phyloP scores from a whole-genome alignment of 805 yeast species.

The Suhomyces tanzawaensis region DNA sequence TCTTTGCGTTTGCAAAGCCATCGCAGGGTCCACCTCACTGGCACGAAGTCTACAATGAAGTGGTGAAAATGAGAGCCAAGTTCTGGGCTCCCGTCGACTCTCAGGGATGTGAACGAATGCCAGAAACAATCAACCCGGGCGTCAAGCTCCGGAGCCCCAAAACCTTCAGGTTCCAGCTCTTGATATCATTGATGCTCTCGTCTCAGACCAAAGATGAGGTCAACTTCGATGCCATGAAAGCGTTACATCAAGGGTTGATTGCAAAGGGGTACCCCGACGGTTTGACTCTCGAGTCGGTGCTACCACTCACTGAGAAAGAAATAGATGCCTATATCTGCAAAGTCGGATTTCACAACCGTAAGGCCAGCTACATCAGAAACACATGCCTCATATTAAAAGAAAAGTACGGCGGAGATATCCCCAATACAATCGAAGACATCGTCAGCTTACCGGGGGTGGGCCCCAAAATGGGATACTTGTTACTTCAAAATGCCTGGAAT shows the following conservation, averaged over 20 bases:
- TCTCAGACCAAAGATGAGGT: conserved; percentile 91
- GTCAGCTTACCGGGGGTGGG: conserved; percentile 86
- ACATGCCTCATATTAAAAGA: conserved; percentile 54
- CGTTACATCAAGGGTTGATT: conserved; percentile 49
- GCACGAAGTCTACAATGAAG: conserved; percentile 52
- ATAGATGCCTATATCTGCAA: conserved; percentile 67
- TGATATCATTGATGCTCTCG: conserved; percentile 81
- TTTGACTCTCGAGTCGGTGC: conserved; percentile 53
- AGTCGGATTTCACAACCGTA: conserved; percentile 85
- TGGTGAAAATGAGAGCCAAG: conserved; percentile 64
- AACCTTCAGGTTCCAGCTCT: conserved; percentile 63
- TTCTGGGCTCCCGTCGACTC: conserved; percentile 83
- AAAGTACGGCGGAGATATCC: conserved; percentile 65
- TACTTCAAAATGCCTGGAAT: conserved; percentile 81
- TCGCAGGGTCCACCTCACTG: conserved; percentile 44
- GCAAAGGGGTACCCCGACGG: conserved; percentile 46
- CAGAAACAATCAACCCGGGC: conserved; percentile 40
- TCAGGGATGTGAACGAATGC: conserved; percentile 75
- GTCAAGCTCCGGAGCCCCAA: conserved; percentile 33
- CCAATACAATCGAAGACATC: conserved; percentile 63
- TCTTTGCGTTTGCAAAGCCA: neutral
- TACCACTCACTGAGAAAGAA: conserved; percentile 48
- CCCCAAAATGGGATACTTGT: conserved; percentile 87
- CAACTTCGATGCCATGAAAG: conserved; percentile 68
- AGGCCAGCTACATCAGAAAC: conserved; percentile 66